Evolutionary conservation across 1,139 yeast species (phyloP).

Genomic region (Scheffersomyces quercinus): DNA sequence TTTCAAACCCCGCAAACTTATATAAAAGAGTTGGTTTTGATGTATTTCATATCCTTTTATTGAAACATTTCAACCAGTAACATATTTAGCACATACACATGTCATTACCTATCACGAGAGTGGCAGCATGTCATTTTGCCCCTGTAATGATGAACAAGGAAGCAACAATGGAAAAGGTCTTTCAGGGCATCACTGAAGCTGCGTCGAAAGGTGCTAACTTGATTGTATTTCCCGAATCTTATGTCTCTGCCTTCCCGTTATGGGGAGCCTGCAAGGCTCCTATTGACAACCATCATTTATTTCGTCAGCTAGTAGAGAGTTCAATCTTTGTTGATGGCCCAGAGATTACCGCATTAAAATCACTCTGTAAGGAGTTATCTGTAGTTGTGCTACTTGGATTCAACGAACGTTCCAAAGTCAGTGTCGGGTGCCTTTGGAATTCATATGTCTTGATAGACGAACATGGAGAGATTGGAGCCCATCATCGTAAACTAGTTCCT

Average conservation of each 20-base stretch:
- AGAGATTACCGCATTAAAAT: neutral
- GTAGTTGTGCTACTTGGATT: neutral
- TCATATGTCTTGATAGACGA: neutral
- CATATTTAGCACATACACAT: neutral
- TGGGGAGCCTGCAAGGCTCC: neutral
- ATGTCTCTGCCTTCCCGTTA: neutral
- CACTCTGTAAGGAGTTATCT: neutral
- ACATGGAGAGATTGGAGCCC: neutral
- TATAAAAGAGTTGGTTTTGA: too few species aligned
- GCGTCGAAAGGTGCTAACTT: conserved; percentile 1
- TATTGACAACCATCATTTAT: neutral
- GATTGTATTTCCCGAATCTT: neutral
- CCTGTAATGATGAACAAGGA: conserved; percentile 1
- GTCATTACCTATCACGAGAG: neutral
- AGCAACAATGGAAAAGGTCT: neutral
- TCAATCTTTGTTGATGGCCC: neutral
- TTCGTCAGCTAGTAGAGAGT: neutral
- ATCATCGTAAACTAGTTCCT: neutral
- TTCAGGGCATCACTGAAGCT: neutral
- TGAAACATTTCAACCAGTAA: too few species aligned
- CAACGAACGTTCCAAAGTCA: neutral
- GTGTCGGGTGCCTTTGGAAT: neutral
- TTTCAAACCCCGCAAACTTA: too few species aligned
- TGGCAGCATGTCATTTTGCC: neutral
- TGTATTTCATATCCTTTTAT: too few species aligned